Evolutionary conservation across 1,284 basidiomycete species (phyloP), one percentile per base, ranked within the genome.

Genomic region (Cutaneotrichosporon cutaneum): DNA sequence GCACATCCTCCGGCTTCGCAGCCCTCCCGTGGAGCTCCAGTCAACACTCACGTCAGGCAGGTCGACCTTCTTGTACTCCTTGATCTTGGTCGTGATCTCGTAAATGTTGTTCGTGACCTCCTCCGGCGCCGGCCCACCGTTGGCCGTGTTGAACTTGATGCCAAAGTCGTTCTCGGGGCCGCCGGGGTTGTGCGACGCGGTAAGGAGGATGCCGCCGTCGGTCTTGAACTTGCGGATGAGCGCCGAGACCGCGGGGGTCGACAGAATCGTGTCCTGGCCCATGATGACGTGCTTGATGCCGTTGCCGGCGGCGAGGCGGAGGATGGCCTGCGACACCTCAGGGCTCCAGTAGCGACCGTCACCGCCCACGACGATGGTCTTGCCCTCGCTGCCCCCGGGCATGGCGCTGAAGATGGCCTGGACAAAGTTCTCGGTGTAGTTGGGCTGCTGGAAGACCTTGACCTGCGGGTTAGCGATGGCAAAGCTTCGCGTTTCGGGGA

Each of bases 401-500:
- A 98, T 92, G 60, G 94, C 90, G 72, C 92, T 88, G 71, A 99
- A 87, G 81, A 94, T 99, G 70, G 94, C 83, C 81, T 98, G 95
- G 63, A 98, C 81, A 75, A 99, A 99, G 85, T 99, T 99, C 82
- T 99, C 95, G 52, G 96, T 99, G 83, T 99, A 99, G 83, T 98
- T 87, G 88, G 92, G 76, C 70, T 75, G 75, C 58, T 61, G 57
- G 60, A 68, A 68, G 27, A 66, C 66, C 60, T 68, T 66, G 59
- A 63, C 64, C 64, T 66, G 61, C 10, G 35, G 13, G 54, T 62
- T 24, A 58, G 54, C 13, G 24, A 16, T n/a, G 26, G 44, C n/a
- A 5, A 27, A n/a, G n/a, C n/a, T n/a, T 21, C 21, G 11, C 57
- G 45, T 32, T 5, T 13, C 39, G 54, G 13, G 44, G 21, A 21